phyloP scores from a whole-genome alignment of 2,329 filamentous ascomycete species.

The Lachnellula cervina region DNA sequence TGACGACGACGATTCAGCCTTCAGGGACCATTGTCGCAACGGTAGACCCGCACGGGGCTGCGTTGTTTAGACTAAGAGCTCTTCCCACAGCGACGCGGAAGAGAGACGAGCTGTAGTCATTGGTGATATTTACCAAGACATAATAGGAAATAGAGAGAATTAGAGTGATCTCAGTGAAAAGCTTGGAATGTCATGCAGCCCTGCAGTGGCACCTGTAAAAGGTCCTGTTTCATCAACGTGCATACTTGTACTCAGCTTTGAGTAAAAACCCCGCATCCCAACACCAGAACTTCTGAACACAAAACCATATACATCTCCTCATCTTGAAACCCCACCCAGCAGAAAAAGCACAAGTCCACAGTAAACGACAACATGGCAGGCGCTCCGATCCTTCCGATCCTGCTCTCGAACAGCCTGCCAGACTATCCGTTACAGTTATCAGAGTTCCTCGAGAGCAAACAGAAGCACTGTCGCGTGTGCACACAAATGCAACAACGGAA shows the following conservation, averaged over 20 bases:
- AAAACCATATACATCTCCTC: too few relatives aligned
- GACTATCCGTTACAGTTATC: background rate
- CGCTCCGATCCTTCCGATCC: background rate
- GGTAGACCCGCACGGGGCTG: constrained; percentile 45
- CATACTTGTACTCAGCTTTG: too few relatives aligned
- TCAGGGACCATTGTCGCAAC: constrained; percentile 39
- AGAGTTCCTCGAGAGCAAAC: background rate
- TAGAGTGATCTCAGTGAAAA: too few relatives aligned
- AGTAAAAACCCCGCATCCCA: too few relatives aligned
- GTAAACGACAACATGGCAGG: background rate
- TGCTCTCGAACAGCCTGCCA: too few relatives aligned
- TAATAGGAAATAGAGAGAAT: background rate
- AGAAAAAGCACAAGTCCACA: too few relatives aligned
- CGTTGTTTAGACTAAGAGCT: constrained; percentile 43
- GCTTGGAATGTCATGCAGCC: too few relatives aligned
- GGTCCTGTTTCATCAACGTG: too few relatives aligned
- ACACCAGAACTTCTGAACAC: too few relatives aligned
- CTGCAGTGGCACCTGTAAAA: too few relatives aligned
- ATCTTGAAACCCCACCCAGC: too few relatives aligned
- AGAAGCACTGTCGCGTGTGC: background rate
- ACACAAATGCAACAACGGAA: background rate
- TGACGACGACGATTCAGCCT: constrained; percentile 38
- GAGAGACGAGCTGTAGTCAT: constrained; percentile 39
- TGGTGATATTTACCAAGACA: background rate
- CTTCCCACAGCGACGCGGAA: constrained; percentile 31